Evolutionary conservation across 2,329 filamentous ascomycete species (phyloP).

Genomic region (Cryphonectria nitschkei): DNA sequence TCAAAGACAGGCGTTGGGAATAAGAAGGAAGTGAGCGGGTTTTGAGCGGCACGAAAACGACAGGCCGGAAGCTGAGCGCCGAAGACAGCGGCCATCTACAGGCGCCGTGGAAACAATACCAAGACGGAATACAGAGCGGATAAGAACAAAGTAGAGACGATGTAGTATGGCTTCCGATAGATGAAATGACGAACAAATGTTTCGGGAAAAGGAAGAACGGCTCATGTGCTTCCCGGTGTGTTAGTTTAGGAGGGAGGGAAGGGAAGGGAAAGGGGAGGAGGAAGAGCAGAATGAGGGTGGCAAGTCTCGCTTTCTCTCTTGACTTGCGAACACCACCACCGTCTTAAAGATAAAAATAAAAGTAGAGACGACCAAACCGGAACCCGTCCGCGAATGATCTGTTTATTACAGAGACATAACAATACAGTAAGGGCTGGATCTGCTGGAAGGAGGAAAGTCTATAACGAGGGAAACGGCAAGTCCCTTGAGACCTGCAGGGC

Average conservation of each 20-base stretch:
- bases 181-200: constrained; percentile 17
- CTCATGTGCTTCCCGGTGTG: constrained; percentile 7
- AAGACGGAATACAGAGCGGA: constrained; percentile 18
- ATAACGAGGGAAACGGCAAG: constrained; percentile 1
- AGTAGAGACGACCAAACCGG: constrained; percentile 7
- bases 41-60: constrained; percentile 10
- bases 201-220: not conserved
- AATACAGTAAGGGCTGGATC: constrained; percentile 7
- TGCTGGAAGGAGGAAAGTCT: constrained; percentile 5
- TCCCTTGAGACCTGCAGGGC: not conserved
- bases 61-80: constrained; percentile 14
- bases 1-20: not conserved
- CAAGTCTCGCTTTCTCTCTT: not conserved
- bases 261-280: not conserved
- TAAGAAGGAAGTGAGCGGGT: constrained; percentile 4
- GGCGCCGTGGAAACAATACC: constrained; percentile 1
- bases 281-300: too few species aligned
- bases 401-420: constrained; percentile 20
- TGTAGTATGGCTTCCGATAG: constrained; percentile 20
- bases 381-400: constrained; percentile 15
- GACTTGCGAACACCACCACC: not conserved
- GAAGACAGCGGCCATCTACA: constrained; percentile 13
- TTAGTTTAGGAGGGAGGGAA: not conserved
- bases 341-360: not conserved
- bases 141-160: constrained; percentile 22